phyloP scores from a whole-genome alignment of 805 yeast species.

The Danielozyma ontarioensis region DNA sequence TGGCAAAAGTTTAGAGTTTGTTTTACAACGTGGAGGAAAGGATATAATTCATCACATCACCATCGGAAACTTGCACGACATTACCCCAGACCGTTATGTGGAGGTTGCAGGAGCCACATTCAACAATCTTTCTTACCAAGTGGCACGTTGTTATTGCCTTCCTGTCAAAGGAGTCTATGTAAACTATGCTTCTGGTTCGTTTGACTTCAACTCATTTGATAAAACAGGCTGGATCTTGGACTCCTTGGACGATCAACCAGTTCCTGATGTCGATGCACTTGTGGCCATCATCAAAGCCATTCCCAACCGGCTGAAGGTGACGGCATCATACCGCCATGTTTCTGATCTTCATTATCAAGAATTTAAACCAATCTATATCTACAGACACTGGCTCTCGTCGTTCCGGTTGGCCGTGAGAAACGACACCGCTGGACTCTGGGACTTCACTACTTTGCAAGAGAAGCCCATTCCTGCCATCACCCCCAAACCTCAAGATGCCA shows the following conservation, averaged over 20 bases:
- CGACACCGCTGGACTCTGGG: slow-evolving; percentile 54
- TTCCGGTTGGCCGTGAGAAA: slow-evolving; percentile 64
- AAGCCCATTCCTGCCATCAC: slow-evolving; percentile 56
- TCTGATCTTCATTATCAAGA: slow-evolving; percentile 74
- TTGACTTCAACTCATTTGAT: slow-evolving; percentile 49
- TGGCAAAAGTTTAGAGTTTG: slow-evolving; percentile 50
- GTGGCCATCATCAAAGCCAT: slow-evolving; percentile 71
- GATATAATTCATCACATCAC: slow-evolving; percentile 44
- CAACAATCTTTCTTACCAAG: slow-evolving; percentile 80
- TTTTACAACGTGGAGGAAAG: slow-evolving; percentile 63
- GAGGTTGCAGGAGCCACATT: slow-evolving; percentile 85
- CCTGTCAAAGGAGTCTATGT: slow-evolving; percentile 83
- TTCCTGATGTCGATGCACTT: slow-evolving; percentile 70
- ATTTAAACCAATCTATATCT: slow-evolving; percentile 63
- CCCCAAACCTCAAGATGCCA: slow-evolving; percentile 56
- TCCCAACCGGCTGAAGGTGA: slow-evolving; percentile 71
- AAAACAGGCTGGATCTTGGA: slow-evolving; percentile 78
- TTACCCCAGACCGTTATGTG: slow-evolving; percentile 78
- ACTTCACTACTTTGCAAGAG: slow-evolving; percentile 47
- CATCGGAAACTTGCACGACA: slow-evolving; percentile 73
- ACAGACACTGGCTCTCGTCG: slow-evolving; percentile 78
- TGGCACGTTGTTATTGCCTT: slow-evolving; percentile 78
- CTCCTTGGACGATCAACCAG: slow-evolving; percentile 67
- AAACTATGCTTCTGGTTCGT: slow-evolving; percentile 73
- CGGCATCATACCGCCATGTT: slow-evolving; percentile 69